These are phyloP conservation scores for Penicillium nordicum DNA, from an alignment of 2,329 filamentous ascomycete genomes.

Conservation along the genomic window DNA sequence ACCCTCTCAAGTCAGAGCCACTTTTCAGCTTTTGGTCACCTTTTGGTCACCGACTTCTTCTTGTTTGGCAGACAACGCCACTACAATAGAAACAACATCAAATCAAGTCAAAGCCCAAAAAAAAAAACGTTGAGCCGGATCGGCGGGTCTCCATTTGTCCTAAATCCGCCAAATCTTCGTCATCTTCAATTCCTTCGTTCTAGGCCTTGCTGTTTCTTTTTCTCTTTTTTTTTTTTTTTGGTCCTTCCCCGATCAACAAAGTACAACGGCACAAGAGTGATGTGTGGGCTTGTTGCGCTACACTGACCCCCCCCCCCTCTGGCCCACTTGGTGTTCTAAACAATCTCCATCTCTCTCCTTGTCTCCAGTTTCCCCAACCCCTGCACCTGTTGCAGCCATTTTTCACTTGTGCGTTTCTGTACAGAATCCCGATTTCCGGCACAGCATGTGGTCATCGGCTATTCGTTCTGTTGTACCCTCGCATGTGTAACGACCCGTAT, in stretches of 20 bases:
- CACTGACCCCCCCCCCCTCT: neutral
- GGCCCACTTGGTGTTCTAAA: conserved; percentile 11
- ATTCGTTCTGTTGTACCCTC: conserved; percentile 31
- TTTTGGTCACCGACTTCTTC: conserved; percentile 18
- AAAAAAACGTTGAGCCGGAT: conserved; percentile 29
- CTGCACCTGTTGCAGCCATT: conserved; percentile 9
- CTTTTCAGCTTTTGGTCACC: conserved; percentile 24
- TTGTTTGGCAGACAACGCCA: conserved; percentile 8
- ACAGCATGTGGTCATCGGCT: conserved; percentile 37
- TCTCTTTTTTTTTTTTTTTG: neutral
- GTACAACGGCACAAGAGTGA: conserved; percentile 13
- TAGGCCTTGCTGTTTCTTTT: conserved; percentile 23
- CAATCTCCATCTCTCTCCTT: conserved; percentile 7
- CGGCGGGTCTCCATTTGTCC: conserved; percentile 19
- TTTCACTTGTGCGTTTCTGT: conserved; percentile 5
- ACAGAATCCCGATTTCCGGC: conserved; percentile 3
- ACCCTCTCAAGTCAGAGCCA: conserved; percentile 26
- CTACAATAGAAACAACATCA: conserved; percentile 6
- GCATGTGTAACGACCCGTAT: conserved; percentile 34
- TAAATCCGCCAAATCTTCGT: conserved; percentile 17
- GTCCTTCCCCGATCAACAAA: conserved; percentile 17
- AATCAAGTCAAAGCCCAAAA: conserved; percentile 18
- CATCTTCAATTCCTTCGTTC: conserved; percentile 16
- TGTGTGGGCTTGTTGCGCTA: conserved; percentile 11
- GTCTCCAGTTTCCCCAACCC: conserved; percentile 9